These are phyloP conservation scores for Fraxinus nigra DNA, from an alignment of 305 asterid species.

Conservation along the genomic window DNA sequence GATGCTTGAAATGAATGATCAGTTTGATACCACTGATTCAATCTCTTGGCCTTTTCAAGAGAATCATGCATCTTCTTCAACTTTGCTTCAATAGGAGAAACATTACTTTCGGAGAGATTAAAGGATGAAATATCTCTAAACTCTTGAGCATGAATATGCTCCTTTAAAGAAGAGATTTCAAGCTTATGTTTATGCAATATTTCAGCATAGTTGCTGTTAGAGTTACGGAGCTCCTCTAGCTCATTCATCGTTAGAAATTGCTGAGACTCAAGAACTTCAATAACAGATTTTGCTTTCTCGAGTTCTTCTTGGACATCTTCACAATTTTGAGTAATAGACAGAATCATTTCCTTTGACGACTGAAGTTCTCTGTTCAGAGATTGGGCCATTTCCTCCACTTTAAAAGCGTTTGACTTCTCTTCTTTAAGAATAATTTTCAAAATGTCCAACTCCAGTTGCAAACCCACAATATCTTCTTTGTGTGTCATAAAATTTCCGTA, in stretches of 20 bases:
- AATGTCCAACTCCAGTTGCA: constrained; percentile 91
- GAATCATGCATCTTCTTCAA: constrained; percentile 81
- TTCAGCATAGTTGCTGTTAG: constrained; percentile 42
- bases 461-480: constrained; percentile 59
- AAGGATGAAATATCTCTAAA: constrained; percentile 40
- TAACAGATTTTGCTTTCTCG: constrained; percentile 53
- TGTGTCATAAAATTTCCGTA: constrained; percentile 30
- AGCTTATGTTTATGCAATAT: constrained; percentile 51
- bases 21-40: constrained; percentile 61
- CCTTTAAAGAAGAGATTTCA: constrained; percentile 57
- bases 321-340: constrained; percentile 45
- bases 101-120: constrained; percentile 38
- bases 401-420: constrained; percentile 56
- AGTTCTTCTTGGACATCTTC: constrained; percentile 62
- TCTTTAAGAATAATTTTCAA: constrained; percentile 73
- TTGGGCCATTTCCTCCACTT: constrained; percentile 50
- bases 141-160: constrained; percentile 38
- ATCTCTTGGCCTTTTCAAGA: constrained; percentile 78
- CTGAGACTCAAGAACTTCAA: constrained; percentile 89
- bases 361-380: constrained; percentile 54
- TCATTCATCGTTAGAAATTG: constrained; percentile 63
- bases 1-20: constrained; percentile 61
- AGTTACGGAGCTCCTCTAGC: constrained; percentile 65
- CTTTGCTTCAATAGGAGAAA: constrained; percentile 65
- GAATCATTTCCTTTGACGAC: constrained; percentile 49